Base-by-base conservation (phyloP, 2,329 filamentous ascomycete species). In the Penicillium sp. region DNA sequence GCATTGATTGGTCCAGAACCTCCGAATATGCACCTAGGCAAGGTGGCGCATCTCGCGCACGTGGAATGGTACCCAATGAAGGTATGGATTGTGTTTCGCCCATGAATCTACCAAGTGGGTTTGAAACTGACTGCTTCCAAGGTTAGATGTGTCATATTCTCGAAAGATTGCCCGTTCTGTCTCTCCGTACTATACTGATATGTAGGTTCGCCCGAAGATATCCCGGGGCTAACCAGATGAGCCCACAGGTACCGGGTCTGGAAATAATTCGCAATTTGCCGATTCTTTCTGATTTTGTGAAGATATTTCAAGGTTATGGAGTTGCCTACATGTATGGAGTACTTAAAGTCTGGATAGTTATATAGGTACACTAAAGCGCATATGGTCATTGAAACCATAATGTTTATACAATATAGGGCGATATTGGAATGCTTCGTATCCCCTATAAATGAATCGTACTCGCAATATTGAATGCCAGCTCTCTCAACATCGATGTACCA, bases 21-120 rank as follows among this genome's bases (percentile, higher is more conserved):
- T 27, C 49, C 54, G 33, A 35, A 40, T 41, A 52, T 47, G 54
- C 54, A n/a, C n/a, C n/a, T n/a, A n/a, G n/a, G n/a, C n/a, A 52
- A 27, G 5, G 29, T 31, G 29, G 40, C 21, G 33, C 35, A 43
- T 47, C 13, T 25, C 17, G 27, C 29, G 41, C 49, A 53, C 38
- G 19, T 41, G 42, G 23, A 21, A 27, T 47, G 12, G n/a, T 41
- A 19, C 19, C 33, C 19, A 27, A 12, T 29, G n/a, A 38, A 27
- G n/a, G 0, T 13, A n/a, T 43, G n/a, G 37, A 41, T 29, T 2
- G 23, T 37, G n/a, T 31, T 35, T 38, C 9, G 46, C 13, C 31
- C 15, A 25, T n/a, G 27, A 23, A 53, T 38, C 13, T 23, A 27
- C 8, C 3, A 7, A 19, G 10, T 47, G 23, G 13, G 17, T 50